phyloP scores from a whole-genome alignment of 345 rosid species.

The Rhizophora apiculata region DNA sequence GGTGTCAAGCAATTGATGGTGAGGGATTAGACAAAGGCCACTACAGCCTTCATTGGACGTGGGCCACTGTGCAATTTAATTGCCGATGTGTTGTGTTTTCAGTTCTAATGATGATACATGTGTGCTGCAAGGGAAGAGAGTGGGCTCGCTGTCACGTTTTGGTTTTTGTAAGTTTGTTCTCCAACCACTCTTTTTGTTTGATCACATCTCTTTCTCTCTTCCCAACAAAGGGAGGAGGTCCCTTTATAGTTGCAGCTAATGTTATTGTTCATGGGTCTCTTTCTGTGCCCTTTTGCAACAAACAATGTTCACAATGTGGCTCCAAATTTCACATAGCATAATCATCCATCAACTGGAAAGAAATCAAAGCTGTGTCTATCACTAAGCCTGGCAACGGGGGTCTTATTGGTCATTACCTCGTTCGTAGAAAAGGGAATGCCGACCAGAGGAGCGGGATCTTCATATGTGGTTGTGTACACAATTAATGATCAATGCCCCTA shows the following conservation, averaged over 20 bases:
- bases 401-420: too few species aligned
- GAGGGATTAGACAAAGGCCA: constrained; percentile 15
- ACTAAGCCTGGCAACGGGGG: too few species aligned
- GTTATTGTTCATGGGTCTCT: constrained; percentile 26
- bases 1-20: neutral
- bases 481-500: too few species aligned
- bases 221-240: constrained; percentile 10
- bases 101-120: constrained; percentile 12
- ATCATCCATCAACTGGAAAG: neutral
- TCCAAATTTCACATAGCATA: neutral
- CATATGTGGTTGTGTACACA: too few species aligned
- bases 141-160: constrained; percentile 19
- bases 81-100: constrained; percentile 11
- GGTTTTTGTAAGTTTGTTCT: constrained; percentile 6
- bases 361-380: neutral
- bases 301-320: neutral
- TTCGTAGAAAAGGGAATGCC: too few species aligned
- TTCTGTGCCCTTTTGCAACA: constrained; percentile 17
- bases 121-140: constrained; percentile 1
- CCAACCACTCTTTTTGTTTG: constrained; percentile 10
- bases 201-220: neutral
- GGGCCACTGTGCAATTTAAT: constrained; percentile 11
- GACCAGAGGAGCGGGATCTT: too few species aligned
- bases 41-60: constrained; percentile 7
- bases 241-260: constrained; percentile 9